Evolutionary conservation across 2,329 filamentous ascomycete species (phyloP).

Genomic region (Calcarisporium arbuscula): DNA sequence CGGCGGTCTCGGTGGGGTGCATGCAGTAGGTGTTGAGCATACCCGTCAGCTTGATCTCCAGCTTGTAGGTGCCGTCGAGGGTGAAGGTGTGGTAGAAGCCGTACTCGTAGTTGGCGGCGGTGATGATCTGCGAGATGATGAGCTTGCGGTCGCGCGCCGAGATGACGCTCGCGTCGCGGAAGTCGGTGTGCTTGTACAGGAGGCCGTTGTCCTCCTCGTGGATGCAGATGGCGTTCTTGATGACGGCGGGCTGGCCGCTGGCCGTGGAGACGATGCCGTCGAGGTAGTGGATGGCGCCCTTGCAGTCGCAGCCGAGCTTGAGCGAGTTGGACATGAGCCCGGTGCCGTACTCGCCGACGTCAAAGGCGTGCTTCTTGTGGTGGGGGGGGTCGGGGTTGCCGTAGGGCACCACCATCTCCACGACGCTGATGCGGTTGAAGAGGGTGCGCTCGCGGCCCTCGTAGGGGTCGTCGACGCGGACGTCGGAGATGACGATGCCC

Average conservation of each 20-base stretch:
- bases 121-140: slow-evolving; percentile 59
- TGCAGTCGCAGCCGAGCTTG: slow-evolving; percentile 53
- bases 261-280: slow-evolving; percentile 6
- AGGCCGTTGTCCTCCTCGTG: slow-evolving; percentile 46
- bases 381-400: slow-evolving; percentile 57
- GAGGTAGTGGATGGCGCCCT: slow-evolving; percentile 34
- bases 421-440: slow-evolving; percentile 61
- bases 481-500: slow-evolving; percentile 63
- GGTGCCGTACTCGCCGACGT: slow-evolving; percentile 61
- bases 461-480: slow-evolving; percentile 52
- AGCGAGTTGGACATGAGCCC: slow-evolving; percentile 63
- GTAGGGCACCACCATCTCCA: slow-evolving; percentile 68
- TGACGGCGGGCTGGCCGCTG: slow-evolving; percentile 42
- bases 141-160: slow-evolving; percentile 53
- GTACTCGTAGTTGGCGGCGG: slow-evolving; percentile 60
- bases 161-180: slow-evolving; percentile 51
- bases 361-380: slow-evolving; percentile 62
- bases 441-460: slow-evolving; percentile 43
- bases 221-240: slow-evolving; percentile 46
- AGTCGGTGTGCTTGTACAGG: slow-evolving; percentile 60
- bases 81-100: slow-evolving; percentile 32
- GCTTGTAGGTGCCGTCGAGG: slow-evolving; percentile 60
- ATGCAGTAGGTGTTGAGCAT: slow-evolving; percentile 38
- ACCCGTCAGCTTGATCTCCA: slow-evolving; percentile 49
- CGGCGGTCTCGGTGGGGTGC: slow-evolving; percentile 24